phyloP scores from a whole-genome alignment of 768 basidiomycete species.

The Rhodotorula diobovata region DNA sequence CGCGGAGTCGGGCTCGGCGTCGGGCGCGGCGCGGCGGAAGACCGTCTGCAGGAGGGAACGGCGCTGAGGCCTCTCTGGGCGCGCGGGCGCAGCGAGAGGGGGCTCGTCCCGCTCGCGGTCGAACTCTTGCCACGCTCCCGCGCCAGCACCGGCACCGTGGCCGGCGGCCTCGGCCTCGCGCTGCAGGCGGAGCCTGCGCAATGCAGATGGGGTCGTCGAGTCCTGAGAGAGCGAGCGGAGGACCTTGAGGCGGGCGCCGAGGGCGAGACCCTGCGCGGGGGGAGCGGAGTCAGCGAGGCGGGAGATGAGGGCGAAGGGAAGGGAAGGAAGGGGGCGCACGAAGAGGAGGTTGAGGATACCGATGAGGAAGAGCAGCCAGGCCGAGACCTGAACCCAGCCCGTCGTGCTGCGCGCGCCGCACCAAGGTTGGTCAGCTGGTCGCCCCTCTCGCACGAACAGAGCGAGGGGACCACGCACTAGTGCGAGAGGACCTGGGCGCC shows the following conservation, averaged over 20 bases:
- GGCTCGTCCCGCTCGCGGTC: neutral
- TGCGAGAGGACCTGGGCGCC: constrained; percentile 14
- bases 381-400: constrained; percentile 21
- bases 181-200: constrained; percentile 16
- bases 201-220: constrained; percentile 26
- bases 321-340: neutral
- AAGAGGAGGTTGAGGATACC: constrained; percentile 31
- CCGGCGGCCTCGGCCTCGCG: neutral
- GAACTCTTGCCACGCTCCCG: neutral
- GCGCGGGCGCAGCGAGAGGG: neutral
- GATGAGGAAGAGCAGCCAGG: constrained; percentile 33
- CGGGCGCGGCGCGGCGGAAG: neutral
- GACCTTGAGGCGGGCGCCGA: constrained; percentile 20
- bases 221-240: constrained; percentile 26
- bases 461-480: neutral
- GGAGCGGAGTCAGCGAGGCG: neutral
- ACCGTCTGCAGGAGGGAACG: neutral
- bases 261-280: constrained; percentile 25
- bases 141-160: neutral
- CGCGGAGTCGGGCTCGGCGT: neutral
- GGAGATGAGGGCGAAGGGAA: neutral
- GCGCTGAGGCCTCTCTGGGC: neutral
- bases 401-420: neutral
- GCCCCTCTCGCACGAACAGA: too few relatives aligned
- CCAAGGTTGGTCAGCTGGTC: neutral